phyloP scores from a whole-genome alignment of 768 basidiomycete genomes.

The Agrocybe praecox region DNA sequence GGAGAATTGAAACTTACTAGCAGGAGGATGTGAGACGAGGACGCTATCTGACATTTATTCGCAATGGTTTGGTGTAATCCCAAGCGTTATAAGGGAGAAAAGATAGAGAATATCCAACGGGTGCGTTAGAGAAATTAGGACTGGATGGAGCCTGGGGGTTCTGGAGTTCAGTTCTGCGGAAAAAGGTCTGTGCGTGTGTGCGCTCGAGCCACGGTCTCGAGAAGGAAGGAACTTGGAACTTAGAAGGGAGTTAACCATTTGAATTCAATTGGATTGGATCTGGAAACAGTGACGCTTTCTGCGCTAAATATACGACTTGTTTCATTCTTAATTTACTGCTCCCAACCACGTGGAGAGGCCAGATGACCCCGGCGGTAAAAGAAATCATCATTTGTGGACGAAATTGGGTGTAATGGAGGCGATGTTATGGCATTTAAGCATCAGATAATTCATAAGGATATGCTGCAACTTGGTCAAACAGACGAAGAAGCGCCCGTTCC shows the following conservation, averaged over 20 bases:
- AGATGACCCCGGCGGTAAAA: no score
- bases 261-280: neutral
- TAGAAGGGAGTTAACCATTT: neutral
- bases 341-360: no score
- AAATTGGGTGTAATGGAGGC: no score
- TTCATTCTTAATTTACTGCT: no score
- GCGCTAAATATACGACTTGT: no score
- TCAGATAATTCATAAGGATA: no score
- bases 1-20: conserved; percentile 35
- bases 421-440: no score
- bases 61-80: neutral
- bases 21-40: conserved; percentile 43
- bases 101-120: neutral
- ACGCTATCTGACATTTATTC: conserved; percentile 11
- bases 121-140: neutral
- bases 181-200: neutral
- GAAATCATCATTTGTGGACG: no score
- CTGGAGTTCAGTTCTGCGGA: neutral
- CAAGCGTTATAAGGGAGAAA: neutral
- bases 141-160: neutral
- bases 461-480: no score
- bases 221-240: no score
- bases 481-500: no score
- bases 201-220: neutral
- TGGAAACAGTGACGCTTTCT: no score